These are phyloP conservation scores for Ciborinia camelliae DNA, from an alignment of 2,329 filamentous ascomycete species.

Conservation along the genomic window DNA sequence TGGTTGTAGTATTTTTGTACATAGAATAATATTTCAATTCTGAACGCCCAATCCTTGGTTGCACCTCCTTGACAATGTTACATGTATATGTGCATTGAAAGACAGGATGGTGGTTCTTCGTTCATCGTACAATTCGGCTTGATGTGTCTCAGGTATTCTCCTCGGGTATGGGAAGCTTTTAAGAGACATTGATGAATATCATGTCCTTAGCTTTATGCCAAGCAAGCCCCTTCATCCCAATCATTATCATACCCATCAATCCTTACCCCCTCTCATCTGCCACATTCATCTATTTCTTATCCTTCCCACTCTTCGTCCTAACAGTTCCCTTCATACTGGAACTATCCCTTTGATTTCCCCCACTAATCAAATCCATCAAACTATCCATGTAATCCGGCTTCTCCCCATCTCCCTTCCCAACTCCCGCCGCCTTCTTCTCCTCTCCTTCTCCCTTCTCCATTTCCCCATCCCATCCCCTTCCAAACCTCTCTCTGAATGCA, in stretches of 20 bases:
- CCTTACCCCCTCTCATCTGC: conserved; percentile 13
- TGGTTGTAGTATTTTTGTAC: conserved; percentile 31
- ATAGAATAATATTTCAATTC: conserved; percentile 32
- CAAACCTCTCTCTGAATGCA: conserved; percentile 82
- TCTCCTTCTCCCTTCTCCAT: conserved; percentile 40
- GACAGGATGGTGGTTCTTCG: background rate
- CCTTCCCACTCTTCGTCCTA: conserved; percentile 26
- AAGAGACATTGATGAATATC: background rate
- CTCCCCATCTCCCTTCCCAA: conserved; percentile 35
- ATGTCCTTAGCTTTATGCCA: background rate
- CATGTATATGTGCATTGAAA: background rate
- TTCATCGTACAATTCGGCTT: conserved; percentile 1
- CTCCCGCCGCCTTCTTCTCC: conserved; percentile 39
- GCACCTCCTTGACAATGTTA: background rate
- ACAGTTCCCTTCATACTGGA: conserved; percentile 34
- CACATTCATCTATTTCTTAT: conserved; percentile 37
- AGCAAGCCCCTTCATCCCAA: background rate
- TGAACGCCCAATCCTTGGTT: conserved; percentile 17
- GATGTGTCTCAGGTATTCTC: background rate
- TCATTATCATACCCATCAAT: conserved; percentile 2
- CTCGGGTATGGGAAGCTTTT: background rate
- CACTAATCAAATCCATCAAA: conserved; percentile 55
- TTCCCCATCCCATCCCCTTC: conserved; percentile 84
- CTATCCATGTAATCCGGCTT: conserved; percentile 44
- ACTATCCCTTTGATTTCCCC: conserved; percentile 24